Evolutionary conservation across 2,329 filamentous ascomycete species (phyloP).

Genomic region (Passalora sequoiae): DNA sequence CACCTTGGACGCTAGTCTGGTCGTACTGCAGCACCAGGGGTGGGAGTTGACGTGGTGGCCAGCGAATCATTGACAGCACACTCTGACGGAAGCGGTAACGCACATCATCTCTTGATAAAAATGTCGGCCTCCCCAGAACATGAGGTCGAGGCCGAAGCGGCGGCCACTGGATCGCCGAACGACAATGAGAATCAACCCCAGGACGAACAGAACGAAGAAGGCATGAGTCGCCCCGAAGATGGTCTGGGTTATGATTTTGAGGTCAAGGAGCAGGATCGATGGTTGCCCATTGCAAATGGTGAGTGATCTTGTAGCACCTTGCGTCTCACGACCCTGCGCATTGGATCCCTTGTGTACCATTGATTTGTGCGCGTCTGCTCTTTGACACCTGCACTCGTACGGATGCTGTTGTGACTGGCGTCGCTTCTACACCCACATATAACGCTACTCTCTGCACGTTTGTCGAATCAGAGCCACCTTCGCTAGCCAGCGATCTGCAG

Average conservation of each 20-base stretch:
- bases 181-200: conserved; percentile 87
- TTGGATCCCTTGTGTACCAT: conserved; percentile 25
- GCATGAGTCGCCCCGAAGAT: conserved; percentile 30
- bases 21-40: conserved; percentile 24
- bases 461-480: conserved; percentile 43
- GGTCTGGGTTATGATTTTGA: conserved; percentile 90
- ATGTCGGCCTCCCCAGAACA: conserved; percentile 92
- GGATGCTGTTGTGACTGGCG: conserved; percentile 26
- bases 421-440: conserved; percentile 33
- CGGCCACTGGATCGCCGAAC: conserved; percentile 71
- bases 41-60: conserved; percentile 25
- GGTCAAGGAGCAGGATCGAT: conserved; percentile 99
- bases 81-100: conserved; percentile 21
- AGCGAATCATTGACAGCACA: conserved; percentile 34
- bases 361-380: conserved; percentile 27
- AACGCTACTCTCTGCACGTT: conserved; percentile 37
- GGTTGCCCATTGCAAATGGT: conserved; percentile 99
- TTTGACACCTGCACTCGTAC: conserved; percentile 30
- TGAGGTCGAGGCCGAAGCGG: conserved; percentile 72
- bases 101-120: conserved; percentile 55
- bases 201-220: conserved; percentile 60
- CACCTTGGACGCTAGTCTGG: conserved; percentile 19
- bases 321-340: conserved; percentile 21
- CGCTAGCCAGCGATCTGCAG: conserved; percentile 33
- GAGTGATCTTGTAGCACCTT: conserved; percentile 49